Base-by-base conservation (phyloP, 345 rosid genomes). In the Aquilaria malaccensis region DNA sequence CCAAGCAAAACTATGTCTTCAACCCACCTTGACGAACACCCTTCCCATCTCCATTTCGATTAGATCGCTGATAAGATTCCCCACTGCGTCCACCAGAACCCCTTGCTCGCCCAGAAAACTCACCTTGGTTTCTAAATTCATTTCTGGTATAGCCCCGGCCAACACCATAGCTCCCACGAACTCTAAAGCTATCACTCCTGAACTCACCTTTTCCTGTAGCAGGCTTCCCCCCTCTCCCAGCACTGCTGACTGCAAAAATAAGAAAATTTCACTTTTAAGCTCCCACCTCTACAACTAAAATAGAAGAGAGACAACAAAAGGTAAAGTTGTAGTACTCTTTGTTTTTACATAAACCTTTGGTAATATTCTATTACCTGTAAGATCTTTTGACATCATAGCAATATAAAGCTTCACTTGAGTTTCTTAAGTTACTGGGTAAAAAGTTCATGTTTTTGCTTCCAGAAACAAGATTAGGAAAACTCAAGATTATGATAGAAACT, bases 111-210 rank as follows among this genome's bases (percentile, higher is more conserved):
- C 80, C 87, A 2, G 87, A 74, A 68, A 70, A 85, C 56, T 83
- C 92, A 15, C 85, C 87, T 65, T 78, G 90, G 73, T 62, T 71
- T 77, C 87, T 85, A 72, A 71, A 85, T 68, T 85, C 91, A 46
- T 53, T 75, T 74, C 86, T 77, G 55, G 79, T 79, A 62, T 79
- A 79, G 51, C 89, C 84, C 33, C 84, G 60, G 50, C 86, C 79
- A 56, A 73, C 74, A 49, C 76, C 66, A 9, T 66, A 77, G 75
- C 65, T 74, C 63, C 86, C 84, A 2, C 84, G 83, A 50, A 53
- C 70, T 72, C 75, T 76, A 70, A 81, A 76, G 65, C 74, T 81
- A 56, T 84, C 86, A 57, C 60, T 74, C 41, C 83, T 72, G 55
- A 70, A 76, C 3, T 60, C 77, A 57, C 58, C 77, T 79, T 83